Evolutionary conservation across 305 asterid genomes (phyloP), one percentile per base, ranked within the genome.

Genomic region (Andrographis paniculata): DNA sequence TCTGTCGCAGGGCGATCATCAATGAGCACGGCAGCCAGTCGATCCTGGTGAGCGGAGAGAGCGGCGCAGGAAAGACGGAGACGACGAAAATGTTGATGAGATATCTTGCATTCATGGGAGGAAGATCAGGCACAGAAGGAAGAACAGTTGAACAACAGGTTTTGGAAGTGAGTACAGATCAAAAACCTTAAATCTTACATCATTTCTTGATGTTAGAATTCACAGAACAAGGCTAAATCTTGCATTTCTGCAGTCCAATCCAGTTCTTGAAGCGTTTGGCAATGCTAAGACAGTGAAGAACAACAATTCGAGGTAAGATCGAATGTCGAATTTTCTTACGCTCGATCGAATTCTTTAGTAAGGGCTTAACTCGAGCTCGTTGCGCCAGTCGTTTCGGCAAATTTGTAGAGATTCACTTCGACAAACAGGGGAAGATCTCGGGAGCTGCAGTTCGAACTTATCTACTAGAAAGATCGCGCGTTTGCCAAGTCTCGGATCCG

Each of bases 361-460:
- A 51, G 64, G 58, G 63, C 70, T 74, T 53, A 70, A 65, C 69
- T 64, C n/a, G 87, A 62, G 71, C n/a, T 73, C 64, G 61, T 48
- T 17, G 62, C 58, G 49, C 78, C 95, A 89, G 97, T 76, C 95
- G 95, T 57, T 89, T 89, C 60, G 97, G 97, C 51, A 89, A 89
- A 76, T 89, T 89, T 65, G 97, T 89, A 62, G 97, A 89, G 60
- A 82, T 89, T 28, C 95, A 89, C 62, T 89, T 89, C 42, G 95
- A 89, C 68, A 86, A 60, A 62, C 80, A 74, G 40, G 93, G 91
- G 56, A 89, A 78, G 83, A 89, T 89, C 53, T 89, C 97, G 21
- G 97, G 97, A 55, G 97, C 97, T 20, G 97, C 97, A 40, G 81
- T 89, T 20, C 69, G 97, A 63, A 89, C 97, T n/a, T 89, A 89